phyloP scores from a whole-genome alignment of 2,329 filamentous ascomycete species.

The Cryphonectria japonica region DNA sequence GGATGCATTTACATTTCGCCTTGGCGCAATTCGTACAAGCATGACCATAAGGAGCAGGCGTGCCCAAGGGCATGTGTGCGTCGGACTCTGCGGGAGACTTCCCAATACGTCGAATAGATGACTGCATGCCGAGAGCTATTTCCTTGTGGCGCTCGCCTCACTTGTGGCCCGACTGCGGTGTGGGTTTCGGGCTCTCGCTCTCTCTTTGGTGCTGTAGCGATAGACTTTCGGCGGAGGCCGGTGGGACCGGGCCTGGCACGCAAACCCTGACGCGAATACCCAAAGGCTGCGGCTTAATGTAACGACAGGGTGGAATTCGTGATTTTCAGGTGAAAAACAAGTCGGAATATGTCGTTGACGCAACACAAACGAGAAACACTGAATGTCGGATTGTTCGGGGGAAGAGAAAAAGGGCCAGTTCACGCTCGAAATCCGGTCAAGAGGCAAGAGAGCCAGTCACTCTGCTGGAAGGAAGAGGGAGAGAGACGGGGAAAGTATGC shows the following conservation, averaged over 20 bases:
- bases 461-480: background rate
- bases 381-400: background rate
- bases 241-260: background rate
- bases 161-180: background rate
- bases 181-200: background rate
- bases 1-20: slow-evolving; percentile 53
- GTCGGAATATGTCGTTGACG: background rate
- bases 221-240: background rate
- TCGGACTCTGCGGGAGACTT: background rate
- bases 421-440: slow-evolving; percentile 4
- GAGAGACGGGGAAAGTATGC: background rate
- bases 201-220: background rate
- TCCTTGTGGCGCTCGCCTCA: background rate
- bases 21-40: slow-evolving; percentile 52
- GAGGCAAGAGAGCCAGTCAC: background rate
- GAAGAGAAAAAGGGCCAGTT: background rate
- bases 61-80: slow-evolving; percentile 15
- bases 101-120: background rate
- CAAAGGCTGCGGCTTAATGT: background rate
- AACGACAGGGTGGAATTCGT: background rate
- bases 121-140: slow-evolving; percentile 1
- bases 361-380: background rate
- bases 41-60: slow-evolving; percentile 43
- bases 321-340: background rate
- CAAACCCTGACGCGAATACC: background rate